Evolutionary conservation across 2,329 filamentous ascomycete species (phyloP).

Genomic region (Akanthomyces dipterigenus): DNA sequence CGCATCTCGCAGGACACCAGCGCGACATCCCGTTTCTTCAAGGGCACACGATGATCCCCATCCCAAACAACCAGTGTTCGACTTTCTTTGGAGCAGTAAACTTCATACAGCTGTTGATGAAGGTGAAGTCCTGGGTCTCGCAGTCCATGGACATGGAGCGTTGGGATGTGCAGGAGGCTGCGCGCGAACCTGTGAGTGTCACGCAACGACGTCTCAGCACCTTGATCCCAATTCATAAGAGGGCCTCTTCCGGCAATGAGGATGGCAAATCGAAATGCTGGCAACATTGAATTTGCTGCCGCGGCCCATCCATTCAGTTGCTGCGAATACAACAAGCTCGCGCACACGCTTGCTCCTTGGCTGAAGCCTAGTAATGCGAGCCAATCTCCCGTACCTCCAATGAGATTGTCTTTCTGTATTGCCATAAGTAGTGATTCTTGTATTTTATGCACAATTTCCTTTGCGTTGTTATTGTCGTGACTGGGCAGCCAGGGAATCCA

Average conservation of each 20-base stretch:
- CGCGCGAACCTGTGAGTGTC: no score
- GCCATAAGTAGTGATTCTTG: background rate
- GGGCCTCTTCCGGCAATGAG: background rate
- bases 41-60: background rate
- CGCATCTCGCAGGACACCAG: background rate
- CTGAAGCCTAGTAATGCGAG: background rate
- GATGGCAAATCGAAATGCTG: background rate
- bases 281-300: accelerated
- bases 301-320: background rate
- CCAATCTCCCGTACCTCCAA: background rate
- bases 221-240: background rate
- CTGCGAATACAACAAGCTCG: background rate
- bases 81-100: background rate
- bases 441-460: background rate
- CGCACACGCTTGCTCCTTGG: background rate
- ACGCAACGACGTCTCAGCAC: no score
- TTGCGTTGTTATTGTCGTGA: no score
- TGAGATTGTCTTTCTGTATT: background rate
- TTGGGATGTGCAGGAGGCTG: background rate
- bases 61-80: background rate
- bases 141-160: background rate
- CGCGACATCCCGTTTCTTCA: background rate
- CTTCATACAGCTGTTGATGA: background rate
- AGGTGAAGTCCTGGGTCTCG: background rate
- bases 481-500: background rate